A percentile compares a stretch with the other conserved stretches of the same genome.
Evolutionary conservation across 306 rosid genomes (phyloP).

Genomic region (Cucurbita pepo): DNA sequence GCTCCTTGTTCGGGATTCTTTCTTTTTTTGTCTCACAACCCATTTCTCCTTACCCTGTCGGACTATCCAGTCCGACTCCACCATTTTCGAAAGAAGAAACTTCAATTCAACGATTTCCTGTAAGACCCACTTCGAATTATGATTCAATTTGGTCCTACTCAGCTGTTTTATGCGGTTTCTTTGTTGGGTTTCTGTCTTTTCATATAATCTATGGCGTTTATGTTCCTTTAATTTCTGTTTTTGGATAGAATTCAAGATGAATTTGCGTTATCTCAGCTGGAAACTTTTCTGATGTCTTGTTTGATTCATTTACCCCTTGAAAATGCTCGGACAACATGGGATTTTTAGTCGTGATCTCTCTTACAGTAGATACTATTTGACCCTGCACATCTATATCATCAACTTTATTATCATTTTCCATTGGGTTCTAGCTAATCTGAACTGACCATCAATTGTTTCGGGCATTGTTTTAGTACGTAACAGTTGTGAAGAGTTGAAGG

Average conservation of each 20-base stretch:
- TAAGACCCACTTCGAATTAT: conserved; percentile 6
- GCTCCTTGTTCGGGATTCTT: not conserved
- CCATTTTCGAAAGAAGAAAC: not conserved
- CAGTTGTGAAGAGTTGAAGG: not conserved
- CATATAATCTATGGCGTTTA: not conserved
- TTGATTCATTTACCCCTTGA: not conserved
- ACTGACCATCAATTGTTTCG: not conserved
- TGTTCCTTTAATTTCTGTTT: not conserved
- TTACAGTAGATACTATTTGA: not conserved
- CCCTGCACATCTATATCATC: not conserved
- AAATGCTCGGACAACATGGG: not conserved
- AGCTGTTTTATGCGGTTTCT: not conserved
- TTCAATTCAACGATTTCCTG: not conserved
- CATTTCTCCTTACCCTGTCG: not conserved
- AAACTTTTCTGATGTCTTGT: not conserved
- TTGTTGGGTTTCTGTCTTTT: not conserved
- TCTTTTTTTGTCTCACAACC: not conserved
- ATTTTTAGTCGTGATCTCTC: not conserved
- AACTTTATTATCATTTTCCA: not conserved
- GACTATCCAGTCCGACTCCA: conserved; percentile 9
- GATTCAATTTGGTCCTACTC: not conserved
- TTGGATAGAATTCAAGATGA: not conserved
- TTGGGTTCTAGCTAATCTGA: not conserved
- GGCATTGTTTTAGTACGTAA: not conserved
- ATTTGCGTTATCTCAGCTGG: not conserved